These are phyloP conservation scores for Cutaneotrichosporon cyanovorans DNA, from an alignment of 1,284 basidiomycete species.

Conservation along the genomic window DNA sequence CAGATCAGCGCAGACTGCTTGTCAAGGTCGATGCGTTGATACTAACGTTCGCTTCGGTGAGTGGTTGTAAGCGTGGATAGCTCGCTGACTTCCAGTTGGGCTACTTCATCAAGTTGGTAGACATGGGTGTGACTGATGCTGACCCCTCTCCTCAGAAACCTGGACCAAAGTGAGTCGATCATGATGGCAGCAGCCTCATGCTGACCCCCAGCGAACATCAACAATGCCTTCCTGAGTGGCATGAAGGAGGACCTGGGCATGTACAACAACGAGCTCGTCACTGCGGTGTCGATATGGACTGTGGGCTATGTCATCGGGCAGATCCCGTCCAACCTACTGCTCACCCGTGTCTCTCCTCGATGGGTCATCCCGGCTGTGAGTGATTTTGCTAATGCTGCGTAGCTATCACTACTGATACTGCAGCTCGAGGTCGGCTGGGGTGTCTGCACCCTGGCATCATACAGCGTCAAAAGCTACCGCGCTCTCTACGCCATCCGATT, in stretches of 20 bases:
- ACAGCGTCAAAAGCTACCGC: constrained; percentile 21
- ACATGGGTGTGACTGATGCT: background rate
- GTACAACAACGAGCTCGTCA: constrained; percentile 35
- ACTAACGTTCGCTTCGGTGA: constrained; percentile 32
- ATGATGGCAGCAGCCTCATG: too few relatives aligned
- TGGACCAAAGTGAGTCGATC: constrained; percentile 20
- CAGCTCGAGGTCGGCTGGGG: constrained; percentile 36
- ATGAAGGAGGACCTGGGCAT: constrained; percentile 26
- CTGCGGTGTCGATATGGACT: constrained; percentile 31
- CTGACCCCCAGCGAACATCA: constrained; percentile 20
- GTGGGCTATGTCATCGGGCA: constrained; percentile 37
- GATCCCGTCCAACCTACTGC: constrained; percentile 34
- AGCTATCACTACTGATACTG: constrained; percentile 2
- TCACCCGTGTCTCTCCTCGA: constrained; percentile 36
- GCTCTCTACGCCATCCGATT: constrained; percentile 29
- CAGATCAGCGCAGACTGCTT: constrained; percentile 29
- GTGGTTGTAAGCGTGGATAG: constrained; percentile 4
- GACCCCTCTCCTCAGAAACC: constrained; percentile 9
- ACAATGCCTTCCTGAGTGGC: constrained; percentile 24
- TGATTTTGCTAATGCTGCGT: background rate
- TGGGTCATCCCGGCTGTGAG: constrained; percentile 25
- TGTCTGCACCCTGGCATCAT: constrained; percentile 28
- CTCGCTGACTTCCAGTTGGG: constrained; percentile 19
- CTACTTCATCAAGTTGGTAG: constrained; percentile 28
- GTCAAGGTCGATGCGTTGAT: constrained; percentile 40